phyloP scores from a whole-genome alignment of 2,329 filamentous ascomycete genomes.

The Capronia coronata region DNA sequence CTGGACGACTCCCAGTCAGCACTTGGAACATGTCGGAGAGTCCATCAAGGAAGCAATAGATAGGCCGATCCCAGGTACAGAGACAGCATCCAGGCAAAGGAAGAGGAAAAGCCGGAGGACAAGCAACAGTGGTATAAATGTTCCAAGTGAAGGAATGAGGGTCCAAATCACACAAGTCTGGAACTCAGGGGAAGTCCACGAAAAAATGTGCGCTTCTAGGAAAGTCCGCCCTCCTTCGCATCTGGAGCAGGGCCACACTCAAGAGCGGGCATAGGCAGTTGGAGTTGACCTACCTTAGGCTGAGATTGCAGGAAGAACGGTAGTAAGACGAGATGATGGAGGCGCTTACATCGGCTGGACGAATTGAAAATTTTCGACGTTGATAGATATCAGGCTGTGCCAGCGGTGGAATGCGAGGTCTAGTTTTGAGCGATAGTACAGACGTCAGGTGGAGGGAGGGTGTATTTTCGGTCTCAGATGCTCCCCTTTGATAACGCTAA shows the following conservation, averaged over 20 bases:
- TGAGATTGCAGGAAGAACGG: not conserved
- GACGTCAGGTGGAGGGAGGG: not conserved
- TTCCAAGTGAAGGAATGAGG: not conserved
- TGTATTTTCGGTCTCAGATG: not conserved
- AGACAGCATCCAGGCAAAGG: not conserved
- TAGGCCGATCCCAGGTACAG: not conserved
- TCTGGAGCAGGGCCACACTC: not conserved
- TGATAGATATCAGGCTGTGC: not conserved
- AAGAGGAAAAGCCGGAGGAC: not conserved
- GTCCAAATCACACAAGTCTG: not conserved
- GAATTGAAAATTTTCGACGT: not conserved
- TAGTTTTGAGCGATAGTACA: not conserved
- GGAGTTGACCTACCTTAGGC: not conserved
- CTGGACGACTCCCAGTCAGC: conserved; percentile 11
- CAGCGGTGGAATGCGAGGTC: not conserved
- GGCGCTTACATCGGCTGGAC: not conserved
- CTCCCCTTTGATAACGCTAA: not conserved
- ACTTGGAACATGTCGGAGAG: not conserved
- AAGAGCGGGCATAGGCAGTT: not conserved
- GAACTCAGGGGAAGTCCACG: not conserved
- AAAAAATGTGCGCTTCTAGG: not conserved
- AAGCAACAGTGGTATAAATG: not conserved
- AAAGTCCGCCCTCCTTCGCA: not conserved
- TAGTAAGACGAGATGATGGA: not conserved
- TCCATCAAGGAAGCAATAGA: not conserved